Base-by-base conservation (phyloP, 2,329 filamentous ascomycete genomes). In the Scorias spongiosa region DNA sequence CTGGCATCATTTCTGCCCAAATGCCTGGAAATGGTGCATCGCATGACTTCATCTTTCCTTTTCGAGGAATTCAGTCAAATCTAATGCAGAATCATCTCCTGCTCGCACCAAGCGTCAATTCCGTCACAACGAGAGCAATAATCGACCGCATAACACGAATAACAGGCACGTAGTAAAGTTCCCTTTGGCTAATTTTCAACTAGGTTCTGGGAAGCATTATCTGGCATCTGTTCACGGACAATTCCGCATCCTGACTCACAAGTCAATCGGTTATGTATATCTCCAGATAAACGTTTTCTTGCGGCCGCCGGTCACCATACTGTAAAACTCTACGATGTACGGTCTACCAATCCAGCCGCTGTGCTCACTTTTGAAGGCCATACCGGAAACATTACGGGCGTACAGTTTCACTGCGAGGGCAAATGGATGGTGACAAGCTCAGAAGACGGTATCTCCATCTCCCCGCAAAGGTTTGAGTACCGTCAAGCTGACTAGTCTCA, bases 391-490 rank as follows among this genome's bases (percentile, higher is more conserved):
- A 81, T 98, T 60, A 98, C 91, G 0, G 91, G 91, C 38, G 84
- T 98, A 40, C 88, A 88, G 10, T 98, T 98, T 62, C 91, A 98
- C 63, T 96, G 89, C 62, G 91, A 98, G 64, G 88, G 89, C 10
- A 98, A 98, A 67, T 98, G 91, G 91, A 95, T 98, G 84, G 91
- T 96, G 14, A 98, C 91, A 9, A 93, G 84, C 63, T 93, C 85
- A 40, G 91, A 98, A 64, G 91, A 98, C 59, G 85, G 88, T 55
- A 42, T 4, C 45, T 39, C 26, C 14, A 17, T n/a, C 20, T 41
- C 11, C 15, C 18, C 8, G 17, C 34, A n/a, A 26, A 26, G 20
- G 4, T 26, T 26, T 26, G 20, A 26, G 20, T 26, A 37, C 34
- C 17, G 6, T 17, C 9, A 37, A 37, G 12, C 12, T n/a, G 17